phyloP scores from a whole-genome alignment of 768 basidiomycete species.

The Panus rudis region DNA sequence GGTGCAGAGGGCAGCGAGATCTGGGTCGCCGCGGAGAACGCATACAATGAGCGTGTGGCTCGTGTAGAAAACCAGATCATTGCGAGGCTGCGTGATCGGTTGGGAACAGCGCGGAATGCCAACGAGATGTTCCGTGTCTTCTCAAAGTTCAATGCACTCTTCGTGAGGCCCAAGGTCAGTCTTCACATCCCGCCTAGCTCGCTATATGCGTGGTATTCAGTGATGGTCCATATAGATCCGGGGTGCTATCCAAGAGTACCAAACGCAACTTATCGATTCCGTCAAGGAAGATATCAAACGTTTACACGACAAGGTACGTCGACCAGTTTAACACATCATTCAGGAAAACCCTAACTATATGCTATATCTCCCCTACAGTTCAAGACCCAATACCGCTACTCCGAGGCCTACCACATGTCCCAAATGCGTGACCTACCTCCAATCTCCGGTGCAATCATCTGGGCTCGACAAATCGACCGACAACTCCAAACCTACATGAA shows the following conservation, averaged over 20 bases:
- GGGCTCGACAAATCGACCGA: slow-evolving; percentile 98
- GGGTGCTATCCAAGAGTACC: slow-evolving; percentile 98
- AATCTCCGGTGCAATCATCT: slow-evolving; percentile 97
- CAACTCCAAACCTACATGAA: slow-evolving; percentile 98
- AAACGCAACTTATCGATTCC: slow-evolving; percentile 96
- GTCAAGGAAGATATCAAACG: slow-evolving; percentile 98
- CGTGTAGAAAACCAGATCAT: slow-evolving; percentile 99
- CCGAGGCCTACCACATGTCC: slow-evolving; percentile 96
- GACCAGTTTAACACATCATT: not conserved
- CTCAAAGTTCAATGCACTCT: slow-evolving; percentile 95
- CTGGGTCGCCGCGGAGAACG: slow-evolving; percentile 95
- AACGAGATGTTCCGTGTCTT: slow-evolving; percentile 99
- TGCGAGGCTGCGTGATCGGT: slow-evolving; percentile 79
- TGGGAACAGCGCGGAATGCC: slow-evolving; percentile 93
- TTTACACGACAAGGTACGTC: slow-evolving; percentile 78
- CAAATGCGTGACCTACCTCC: slow-evolving; percentile 98
- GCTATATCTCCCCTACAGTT: slow-evolving; percentile 41
- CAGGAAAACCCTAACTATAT: not conserved
- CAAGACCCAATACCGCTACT: slow-evolving; percentile 92
- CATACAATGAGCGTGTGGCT: slow-evolving; percentile 96
- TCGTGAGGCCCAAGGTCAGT: slow-evolving; percentile 88
- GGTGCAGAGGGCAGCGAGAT: slow-evolving; percentile 88
- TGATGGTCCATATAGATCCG: slow-evolving; percentile 53
- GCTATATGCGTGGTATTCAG: not conserved
- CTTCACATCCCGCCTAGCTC: too few species aligned